phyloP scores from a whole-genome alignment of 768 basidiomycete genomes.

The Collybia mongolica region DNA sequence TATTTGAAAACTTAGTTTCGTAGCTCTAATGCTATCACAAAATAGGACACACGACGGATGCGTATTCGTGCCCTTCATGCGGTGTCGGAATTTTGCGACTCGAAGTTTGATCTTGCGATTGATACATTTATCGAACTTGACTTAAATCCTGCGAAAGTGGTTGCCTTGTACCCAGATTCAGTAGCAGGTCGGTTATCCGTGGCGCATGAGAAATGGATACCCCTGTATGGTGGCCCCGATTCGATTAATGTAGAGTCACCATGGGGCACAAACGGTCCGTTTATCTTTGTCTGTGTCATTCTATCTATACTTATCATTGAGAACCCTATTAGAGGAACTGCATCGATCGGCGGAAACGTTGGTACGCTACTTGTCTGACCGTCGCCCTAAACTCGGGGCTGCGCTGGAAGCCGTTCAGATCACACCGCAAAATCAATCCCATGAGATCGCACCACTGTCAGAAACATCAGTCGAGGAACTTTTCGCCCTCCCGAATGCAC shows the following conservation, averaged over 20 bases:
- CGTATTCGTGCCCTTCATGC: conserved; percentile 75
- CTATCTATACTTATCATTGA: neutral
- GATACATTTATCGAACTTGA: conserved; percentile 87
- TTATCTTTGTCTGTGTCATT: conserved; percentile 10
- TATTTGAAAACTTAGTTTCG: neutral
- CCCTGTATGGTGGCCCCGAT: conserved; percentile 75
- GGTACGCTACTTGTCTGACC: conserved; percentile 83
- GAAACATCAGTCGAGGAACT: conserved; percentile 74
- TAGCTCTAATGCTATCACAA: conserved; percentile 8
- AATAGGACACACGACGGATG: conserved; percentile 52
- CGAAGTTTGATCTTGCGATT: conserved; percentile 75
- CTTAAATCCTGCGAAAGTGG: conserved; percentile 90
- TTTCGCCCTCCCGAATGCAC: conserved; percentile 73
- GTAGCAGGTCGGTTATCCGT: conserved; percentile 79
- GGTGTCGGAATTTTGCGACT: conserved; percentile 69
- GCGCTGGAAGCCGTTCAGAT: conserved; percentile 71
- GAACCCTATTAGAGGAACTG: conserved; percentile 45
- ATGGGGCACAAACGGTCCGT: conserved; percentile 27
- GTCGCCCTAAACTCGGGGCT: conserved; percentile 81
- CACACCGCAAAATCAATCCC: conserved; percentile 65
- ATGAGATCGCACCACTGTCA: conserved; percentile 68
- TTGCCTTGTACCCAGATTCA: conserved; percentile 82
- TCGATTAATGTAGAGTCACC: conserved; percentile 25
- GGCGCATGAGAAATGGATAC: conserved; percentile 71
- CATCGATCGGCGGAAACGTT: conserved; percentile 83